Percentiles rank a stretch among this genome's conserved stretches.
phyloP scores from a whole-genome alignment of 1,139 yeast genomes.

The Petasospora rhodanensis region DNA sequence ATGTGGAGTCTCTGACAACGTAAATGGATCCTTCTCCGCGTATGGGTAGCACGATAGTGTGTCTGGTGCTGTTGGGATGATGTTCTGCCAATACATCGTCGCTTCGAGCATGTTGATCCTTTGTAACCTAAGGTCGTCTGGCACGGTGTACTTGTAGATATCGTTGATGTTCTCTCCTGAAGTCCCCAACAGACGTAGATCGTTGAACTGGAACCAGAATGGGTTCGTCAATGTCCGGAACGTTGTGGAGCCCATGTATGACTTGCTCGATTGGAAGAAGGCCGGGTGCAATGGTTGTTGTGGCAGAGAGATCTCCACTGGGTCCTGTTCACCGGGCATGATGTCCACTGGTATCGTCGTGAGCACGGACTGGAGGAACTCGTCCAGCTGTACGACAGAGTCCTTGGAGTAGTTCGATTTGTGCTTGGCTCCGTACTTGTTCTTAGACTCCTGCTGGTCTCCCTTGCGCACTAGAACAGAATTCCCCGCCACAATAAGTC shows the following conservation, averaged over 20 bases:
- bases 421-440: conserved; percentile 51
- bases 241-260: conserved; percentile 37
- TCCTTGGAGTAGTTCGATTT: conserved; percentile 44
- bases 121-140: conserved; percentile 32
- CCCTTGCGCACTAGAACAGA: conserved; percentile 42
- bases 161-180: conserved; percentile 86
- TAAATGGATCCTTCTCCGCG: conserved; percentile 76
- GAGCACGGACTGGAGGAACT: conserved; percentile 46
- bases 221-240: conserved; percentile 69
- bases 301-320: conserved; percentile 78
- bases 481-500: conserved; percentile 72
- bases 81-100: conserved; percentile 77
- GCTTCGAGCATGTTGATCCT: conserved; percentile 58
- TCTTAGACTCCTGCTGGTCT: conserved; percentile 18
- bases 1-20: conserved; percentile 71
- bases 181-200: conserved; percentile 59
- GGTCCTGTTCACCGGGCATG: conserved; percentile 84
- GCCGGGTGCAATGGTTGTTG: conserved; percentile 86
- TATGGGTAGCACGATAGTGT: conserved; percentile 89
- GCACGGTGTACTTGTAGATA: conserved; percentile 58
- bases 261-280: conserved; percentile 49
- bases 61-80: conserved; percentile 95
- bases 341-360: conserved; percentile 62
- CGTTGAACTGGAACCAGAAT: conserved; percentile 55
- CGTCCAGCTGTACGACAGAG: conserved; percentile 47